Evolutionary conservation across 2,329 filamentous ascomycete species (phyloP), one percentile per base, ranked within the genome.

Genomic region (Teratosphaeria destructans): DNA sequence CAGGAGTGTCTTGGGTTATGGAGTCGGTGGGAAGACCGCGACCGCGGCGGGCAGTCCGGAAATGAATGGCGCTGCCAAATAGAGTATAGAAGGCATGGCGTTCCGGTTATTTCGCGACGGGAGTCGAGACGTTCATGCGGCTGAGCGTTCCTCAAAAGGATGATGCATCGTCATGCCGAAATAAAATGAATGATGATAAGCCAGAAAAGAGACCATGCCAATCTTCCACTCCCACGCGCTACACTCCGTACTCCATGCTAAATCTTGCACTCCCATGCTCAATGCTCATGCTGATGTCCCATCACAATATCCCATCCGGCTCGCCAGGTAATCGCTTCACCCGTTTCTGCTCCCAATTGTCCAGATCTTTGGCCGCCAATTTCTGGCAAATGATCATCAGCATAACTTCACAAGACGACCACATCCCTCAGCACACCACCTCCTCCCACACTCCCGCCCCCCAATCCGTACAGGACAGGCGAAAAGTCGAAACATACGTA

Each of bases 321-420:
- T 99, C 95, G 65, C 94, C 94, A 23, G 89, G 86, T 62, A 96
- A 81, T 71, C 94, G 81, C 77, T 96, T 85, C 11, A 97, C 91
- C 57, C 95, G 85, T 76, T 94, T 95, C 76, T 97, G 94, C 73
- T 97, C 93, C 94, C 94, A 99, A 71, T 90, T 83, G 70, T 99
- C 93, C 62, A 97, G 77, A 71, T 97, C 94, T 74, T 95, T 95
- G 35, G 89, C 89, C 66, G 90, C 88, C 47, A 89, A 79, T 76
- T 85, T 84, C 89, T 94, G 74, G 74, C 60, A 43, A 3, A 27
- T 23, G 19, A 27, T 39, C 27, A n/a, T 47, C n/a, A 58, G 23
- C 49, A 55, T 11, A 12, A 56, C 27, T 67, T 56, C 65, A 62
- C 37, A 12, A 19, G 2, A 49, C 43, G 10, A n/a, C n/a, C 7